Evolutionary conservation across 1,139 yeast genomes (phyloP).

Genomic region (Arxiozyma slooffiae): DNA sequence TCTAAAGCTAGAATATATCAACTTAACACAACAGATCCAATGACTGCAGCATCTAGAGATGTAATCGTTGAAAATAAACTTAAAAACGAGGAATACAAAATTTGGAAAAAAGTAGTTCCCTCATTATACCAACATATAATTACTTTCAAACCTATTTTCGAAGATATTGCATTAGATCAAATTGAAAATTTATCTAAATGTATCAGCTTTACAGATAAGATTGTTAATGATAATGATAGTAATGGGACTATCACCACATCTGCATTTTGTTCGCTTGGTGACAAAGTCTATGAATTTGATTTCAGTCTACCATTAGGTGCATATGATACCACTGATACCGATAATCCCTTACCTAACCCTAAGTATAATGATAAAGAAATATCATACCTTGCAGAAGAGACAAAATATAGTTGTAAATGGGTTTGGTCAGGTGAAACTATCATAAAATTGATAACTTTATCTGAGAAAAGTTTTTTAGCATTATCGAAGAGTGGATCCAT

Average conservation of each 20-base stretch:
- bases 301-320: conserved; percentile 25
- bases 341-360: conserved; percentile 14
- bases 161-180: conserved; percentile 18
- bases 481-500: conserved; percentile 23
- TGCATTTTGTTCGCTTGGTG: conserved; percentile 21
- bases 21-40: not conserved
- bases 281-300: conserved; percentile 23
- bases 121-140: conserved; percentile 54
- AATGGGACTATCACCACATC: conserved; percentile 22
- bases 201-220: conserved; percentile 19
- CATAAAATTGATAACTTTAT: conserved; percentile 14
- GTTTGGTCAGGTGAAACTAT: conserved; percentile 21
- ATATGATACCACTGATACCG: conserved; percentile 4
- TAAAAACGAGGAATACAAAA: conserved; percentile 61
- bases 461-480: conserved; percentile 15
- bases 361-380: conserved; percentile 12
- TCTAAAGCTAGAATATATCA: not conserved
- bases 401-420: conserved; percentile 19
- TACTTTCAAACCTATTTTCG: conserved; percentile 45
- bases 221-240: conserved; percentile 14
- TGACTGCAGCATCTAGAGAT: not conserved
- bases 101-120: conserved; percentile 95
- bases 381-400: conserved; percentile 6
- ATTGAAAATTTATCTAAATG: conserved; percentile 5
- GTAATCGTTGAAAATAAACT: conserved; percentile 29